Percentiles rank a stretch among this genome's conserved stretches.
These are phyloP conservation scores for Wickerhamomyces rabaulensis DNA, from an alignment of 805 yeast genomes.

Conservation along the genomic window DNA sequence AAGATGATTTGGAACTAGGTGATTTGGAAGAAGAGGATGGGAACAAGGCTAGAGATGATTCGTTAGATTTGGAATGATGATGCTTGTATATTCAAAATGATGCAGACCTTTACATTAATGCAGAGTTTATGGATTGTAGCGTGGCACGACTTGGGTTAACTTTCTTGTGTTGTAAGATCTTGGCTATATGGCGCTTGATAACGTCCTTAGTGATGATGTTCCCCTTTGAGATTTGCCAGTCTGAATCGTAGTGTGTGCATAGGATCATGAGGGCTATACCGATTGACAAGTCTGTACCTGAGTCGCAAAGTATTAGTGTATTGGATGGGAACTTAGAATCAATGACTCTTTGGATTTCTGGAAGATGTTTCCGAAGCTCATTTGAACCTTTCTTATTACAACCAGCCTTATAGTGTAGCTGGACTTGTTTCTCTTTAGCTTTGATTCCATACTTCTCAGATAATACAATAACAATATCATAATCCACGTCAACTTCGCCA, in stretches of 20 bases:
- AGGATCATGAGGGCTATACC: constrained; percentile 53
- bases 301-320: constrained; percentile 50
- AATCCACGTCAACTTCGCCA: constrained; percentile 6
- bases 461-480: constrained; percentile 6
- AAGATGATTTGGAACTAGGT: constrained; percentile 15
- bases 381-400: constrained; percentile 64
- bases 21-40: constrained; percentile 3
- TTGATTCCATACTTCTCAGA: constrained; percentile 5
- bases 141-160: constrained; percentile 78
- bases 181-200: constrained; percentile 51
- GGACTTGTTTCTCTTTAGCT: not conserved
- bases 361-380: constrained; percentile 43
- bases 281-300: constrained; percentile 62
- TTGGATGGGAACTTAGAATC: constrained; percentile 5
- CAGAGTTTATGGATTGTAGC: constrained; percentile 62
- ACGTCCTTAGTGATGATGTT: constrained; percentile 40
- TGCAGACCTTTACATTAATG: constrained; percentile 45
- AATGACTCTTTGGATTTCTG: constrained; percentile 32
- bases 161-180: constrained; percentile 40
- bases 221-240: constrained; percentile 30
- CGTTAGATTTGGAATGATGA: not conserved
- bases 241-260: constrained; percentile 37
- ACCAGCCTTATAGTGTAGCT: constrained; percentile 24
- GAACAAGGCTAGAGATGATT: not conserved
- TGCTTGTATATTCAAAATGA: not conserved